phyloP scores from a whole-genome alignment of 2,329 filamentous ascomycete species.

The Teratosphaeria nubilosa region DNA sequence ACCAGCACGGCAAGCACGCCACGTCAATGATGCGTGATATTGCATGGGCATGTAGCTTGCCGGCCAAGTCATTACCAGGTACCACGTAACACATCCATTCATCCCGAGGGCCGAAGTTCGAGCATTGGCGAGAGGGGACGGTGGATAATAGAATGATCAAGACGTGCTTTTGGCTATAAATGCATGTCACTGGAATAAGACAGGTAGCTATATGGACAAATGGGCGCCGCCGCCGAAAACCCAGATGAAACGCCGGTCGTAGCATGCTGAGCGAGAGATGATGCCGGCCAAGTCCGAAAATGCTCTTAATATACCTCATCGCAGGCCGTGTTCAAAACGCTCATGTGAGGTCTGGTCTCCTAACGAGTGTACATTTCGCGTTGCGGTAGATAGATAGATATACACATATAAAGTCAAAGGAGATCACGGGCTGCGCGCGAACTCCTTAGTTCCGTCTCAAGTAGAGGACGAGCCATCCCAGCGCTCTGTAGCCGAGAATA shows the following conservation, averaged over 20 bases:
- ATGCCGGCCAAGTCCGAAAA: not conserved
- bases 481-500: conserved; percentile 59
- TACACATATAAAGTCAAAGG: not conserved
- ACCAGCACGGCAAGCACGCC: not conserved
- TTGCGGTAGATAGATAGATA: not conserved
- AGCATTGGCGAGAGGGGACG: not conserved
- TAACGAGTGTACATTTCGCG: not conserved
- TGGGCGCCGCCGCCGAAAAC: not conserved
- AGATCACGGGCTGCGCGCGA: not conserved
- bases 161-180: not conserved
- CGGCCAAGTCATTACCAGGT: not conserved
- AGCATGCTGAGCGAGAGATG: not conserved
- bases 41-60: not conserved
- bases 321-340: not conserved
- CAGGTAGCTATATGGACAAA: not conserved
- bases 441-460: conserved; percentile 17
- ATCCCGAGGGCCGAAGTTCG: not conserved
- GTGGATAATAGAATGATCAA: not conserved
- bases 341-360: not conserved
- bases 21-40: not conserved
- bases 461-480: conserved; percentile 55
- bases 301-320: not conserved
- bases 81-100: not conserved
- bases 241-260: not conserved
- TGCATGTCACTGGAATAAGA: not conserved